phyloP scores from a whole-genome alignment of 2,329 filamentous ascomycete genomes.

The Coniochaeta sp. region DNA sequence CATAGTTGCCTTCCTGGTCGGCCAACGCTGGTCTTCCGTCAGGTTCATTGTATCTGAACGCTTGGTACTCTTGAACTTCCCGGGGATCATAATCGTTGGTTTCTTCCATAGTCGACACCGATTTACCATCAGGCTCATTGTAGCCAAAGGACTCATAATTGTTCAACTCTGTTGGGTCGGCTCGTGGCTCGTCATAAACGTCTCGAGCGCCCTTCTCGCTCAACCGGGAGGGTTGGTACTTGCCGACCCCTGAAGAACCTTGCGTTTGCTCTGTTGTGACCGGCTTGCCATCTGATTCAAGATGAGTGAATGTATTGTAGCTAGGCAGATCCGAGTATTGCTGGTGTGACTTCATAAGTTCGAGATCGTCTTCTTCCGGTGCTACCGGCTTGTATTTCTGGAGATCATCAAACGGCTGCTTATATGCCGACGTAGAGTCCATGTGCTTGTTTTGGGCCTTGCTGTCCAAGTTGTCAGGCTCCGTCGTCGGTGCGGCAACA shows the following conservation, averaged over 20 bases:
- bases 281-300: conserved; percentile 23
- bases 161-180: conserved; percentile 5
- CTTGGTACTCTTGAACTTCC: conserved; percentile 22
- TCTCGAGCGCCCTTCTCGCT: background rate
- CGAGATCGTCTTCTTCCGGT: conserved; percentile 6
- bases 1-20: conserved; percentile 5
- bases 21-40: conserved; percentile 9
- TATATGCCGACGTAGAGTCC: background rate
- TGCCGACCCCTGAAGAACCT: background rate
- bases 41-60: conserved; percentile 18
- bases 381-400: conserved; percentile 23
- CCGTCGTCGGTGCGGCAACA: background rate
- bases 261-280: conserved; percentile 12
- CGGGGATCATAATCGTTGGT: conserved; percentile 6
- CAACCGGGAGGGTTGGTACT: background rate
- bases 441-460: conserved; percentile 26
- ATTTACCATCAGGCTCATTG: conserved; percentile 12
- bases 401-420: conserved; percentile 20
- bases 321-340: conserved; percentile 16
- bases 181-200: background rate
- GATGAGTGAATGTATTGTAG: conserved; percentile 19
- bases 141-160: conserved; percentile 8
- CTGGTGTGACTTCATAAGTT: conserved; percentile 4
- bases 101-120: background rate
- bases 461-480: conserved; percentile 7